phyloP scores from a whole-genome alignment of 2,329 filamentous ascomycete species.

The Colletotrichum melonis region DNA sequence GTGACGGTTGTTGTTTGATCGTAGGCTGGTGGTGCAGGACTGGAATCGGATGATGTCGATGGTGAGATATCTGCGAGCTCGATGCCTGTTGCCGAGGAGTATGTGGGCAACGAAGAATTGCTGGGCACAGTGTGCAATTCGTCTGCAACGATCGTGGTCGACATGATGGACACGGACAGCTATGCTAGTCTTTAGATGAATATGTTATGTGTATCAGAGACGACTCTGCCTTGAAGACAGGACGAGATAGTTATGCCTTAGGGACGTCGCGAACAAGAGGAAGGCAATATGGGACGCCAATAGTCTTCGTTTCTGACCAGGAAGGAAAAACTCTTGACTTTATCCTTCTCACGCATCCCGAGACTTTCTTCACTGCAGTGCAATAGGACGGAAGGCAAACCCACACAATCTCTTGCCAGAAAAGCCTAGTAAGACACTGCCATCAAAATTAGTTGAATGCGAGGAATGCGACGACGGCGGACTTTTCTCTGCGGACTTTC shows the following conservation, averaged over 20 bases:
- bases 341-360: not conserved
- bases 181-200: not conserved
- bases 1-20: constrained; percentile 31
- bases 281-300: not conserved
- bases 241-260: not conserved
- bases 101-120: not conserved
- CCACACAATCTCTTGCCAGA: not conserved
- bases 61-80: constrained; percentile 2
- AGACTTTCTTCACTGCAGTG: not conserved
- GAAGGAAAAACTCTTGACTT: not conserved
- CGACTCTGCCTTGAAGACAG: not conserved
- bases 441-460: not conserved
- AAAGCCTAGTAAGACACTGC: not conserved
- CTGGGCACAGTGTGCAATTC: not conserved
- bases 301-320: not conserved
- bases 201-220: not conserved
- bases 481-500: not conserved
- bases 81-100: not conserved
- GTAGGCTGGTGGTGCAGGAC: constrained; percentile 44
- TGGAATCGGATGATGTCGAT: not conserved
- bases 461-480: not conserved
- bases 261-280: not conserved
- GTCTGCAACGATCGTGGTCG: not conserved
- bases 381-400: not conserved
- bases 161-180: not conserved